Evolutionary conservation across 2,329 filamentous ascomycete species (phyloP), one percentile per base, ranked within the genome.

Genomic region (Fusarium albosuccineum): DNA sequence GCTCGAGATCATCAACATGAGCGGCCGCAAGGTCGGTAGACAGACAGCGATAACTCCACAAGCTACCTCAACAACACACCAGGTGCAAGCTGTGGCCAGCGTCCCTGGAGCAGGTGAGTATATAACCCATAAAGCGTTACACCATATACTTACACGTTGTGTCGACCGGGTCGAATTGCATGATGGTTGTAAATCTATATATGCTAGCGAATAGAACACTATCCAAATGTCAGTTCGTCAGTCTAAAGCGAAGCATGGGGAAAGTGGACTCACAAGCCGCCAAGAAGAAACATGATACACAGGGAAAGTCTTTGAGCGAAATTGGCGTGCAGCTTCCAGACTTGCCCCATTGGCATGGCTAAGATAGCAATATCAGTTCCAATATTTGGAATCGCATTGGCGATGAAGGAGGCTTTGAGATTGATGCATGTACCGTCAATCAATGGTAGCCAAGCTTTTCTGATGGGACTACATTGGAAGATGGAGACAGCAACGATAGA

Each of bases 141-240:
- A 5, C 22, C 4, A 22, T 22, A 22, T 22, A 4, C 54, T 37
- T 48, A 67, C 65, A 68, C 14, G 65, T 68, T 2, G 65, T 68
- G 5, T 68, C 65, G 0, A 29, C 9, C 0, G 40, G 26, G 1
- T 66, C 36, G 26, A 68, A 68, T 34, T 68, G 61, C 66, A 68
- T 66, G 2, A 68, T 60, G 1, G 66, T 68, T 1, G 66, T 68
- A 4, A 68, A 68, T 13, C 66, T 36, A 41, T 68, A 68, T 4
- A 68, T 68, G 16, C 61, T 66, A 26, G 66, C 65, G 5, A 68
- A 68, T 0, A 68, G 22, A 9, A 68, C 66, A 17, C 66, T 68
- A 10, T 3, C 14, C 3, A 3, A 4, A 36, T 1, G 1, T 22
- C 22, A 22, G 22, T 22, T 22, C 22, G 22, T 5, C 22, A 22